These are phyloP conservation scores for Berberis thunbergii DNA, from an alignment of 164 flowering plant genomes.

Conservation along the genomic window DNA sequence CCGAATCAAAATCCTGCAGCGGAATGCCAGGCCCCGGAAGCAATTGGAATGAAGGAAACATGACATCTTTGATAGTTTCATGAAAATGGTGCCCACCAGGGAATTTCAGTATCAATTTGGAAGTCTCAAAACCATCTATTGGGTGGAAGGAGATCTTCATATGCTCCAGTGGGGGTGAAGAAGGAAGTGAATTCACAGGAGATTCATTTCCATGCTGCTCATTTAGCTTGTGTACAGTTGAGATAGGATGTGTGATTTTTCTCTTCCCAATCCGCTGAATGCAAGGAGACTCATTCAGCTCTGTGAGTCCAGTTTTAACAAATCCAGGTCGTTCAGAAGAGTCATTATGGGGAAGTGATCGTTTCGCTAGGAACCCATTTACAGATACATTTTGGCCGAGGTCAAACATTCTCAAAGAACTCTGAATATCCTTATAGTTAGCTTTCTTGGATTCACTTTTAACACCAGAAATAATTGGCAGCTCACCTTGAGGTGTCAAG, in stretches of 20 bases:
- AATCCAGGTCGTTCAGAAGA: conserved; percentile 16
- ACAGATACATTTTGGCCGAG: conserved; percentile 22
- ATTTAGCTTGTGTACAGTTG: conserved; percentile 19
- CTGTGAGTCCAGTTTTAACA: conserved; percentile 15
- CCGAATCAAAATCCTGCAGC: conserved; percentile 34
- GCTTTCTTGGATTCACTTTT: conserved; percentile 13
- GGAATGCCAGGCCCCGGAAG: conserved; percentile 44
- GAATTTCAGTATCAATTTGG: conserved; percentile 58
- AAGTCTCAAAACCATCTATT: conserved; percentile 34
- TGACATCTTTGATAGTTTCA: conserved; percentile 32
- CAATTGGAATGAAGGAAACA: conserved; percentile 77
- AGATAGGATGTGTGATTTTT: conserved; percentile 9
- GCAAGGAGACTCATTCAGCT: conserved; percentile 11
- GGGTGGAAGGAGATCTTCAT: conserved; percentile 89
- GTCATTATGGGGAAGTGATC: conserved; percentile 21
- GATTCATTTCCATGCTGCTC: conserved; percentile 22
- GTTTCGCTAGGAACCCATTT: conserved; percentile 37
- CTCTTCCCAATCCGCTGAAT: conserved; percentile 11
- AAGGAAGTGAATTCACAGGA: conserved; percentile 29
- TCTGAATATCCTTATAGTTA: conserved; percentile 17
- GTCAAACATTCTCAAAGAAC: conserved; percentile 30
- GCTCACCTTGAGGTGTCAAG: conserved; percentile 12
- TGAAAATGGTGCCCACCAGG: conserved; percentile 36
- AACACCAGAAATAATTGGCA: conserved; percentile 12
- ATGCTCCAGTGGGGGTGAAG: conserved; percentile 84